Conservation (phyloP, 768 basidiomycete genomes). For the Cytidiella melzeri region DNA sequence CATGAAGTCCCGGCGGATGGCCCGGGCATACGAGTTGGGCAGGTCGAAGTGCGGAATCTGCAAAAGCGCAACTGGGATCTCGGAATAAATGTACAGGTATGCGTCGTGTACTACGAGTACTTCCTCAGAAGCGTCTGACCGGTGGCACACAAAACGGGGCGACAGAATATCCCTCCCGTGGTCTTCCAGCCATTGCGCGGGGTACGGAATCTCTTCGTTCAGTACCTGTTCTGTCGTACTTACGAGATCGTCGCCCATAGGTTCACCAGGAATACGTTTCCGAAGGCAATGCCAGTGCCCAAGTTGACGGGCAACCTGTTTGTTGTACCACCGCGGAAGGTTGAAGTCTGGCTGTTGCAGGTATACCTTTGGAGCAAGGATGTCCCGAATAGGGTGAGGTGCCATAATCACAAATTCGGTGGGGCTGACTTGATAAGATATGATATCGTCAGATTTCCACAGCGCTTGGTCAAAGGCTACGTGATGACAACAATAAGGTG, state of each 20-base stretch:
- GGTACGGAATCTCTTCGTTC: no score
- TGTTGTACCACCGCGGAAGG: no score
- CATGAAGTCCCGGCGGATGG: no score
- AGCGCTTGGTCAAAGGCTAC: not conserved
- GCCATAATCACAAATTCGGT: not conserved
- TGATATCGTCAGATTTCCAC: not conserved
- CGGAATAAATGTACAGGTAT: not conserved
- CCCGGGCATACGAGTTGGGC: no score
- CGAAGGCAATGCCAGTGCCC: not conserved
- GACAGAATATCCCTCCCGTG: not conserved
- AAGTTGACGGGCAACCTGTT: not conserved
- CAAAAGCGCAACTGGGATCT: not conserved
- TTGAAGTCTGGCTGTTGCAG: constrained; percentile 1
- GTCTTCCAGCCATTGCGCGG: not conserved
- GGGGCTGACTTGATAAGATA: no score
- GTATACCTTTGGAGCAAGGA: not conserved
- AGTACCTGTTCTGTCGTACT: not conserved
- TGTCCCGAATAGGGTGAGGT: not conserved
- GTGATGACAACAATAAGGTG: no score
- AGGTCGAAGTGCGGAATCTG: not conserved
- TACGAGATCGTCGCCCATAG: not conserved
- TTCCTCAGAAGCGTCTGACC: no score
- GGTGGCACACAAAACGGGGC: no score
- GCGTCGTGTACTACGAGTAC: not conserved
- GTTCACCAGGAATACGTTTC: not conserved